Conservation (phyloP, 192 early-diverging fungal species). For the Martensiomyces pterosporus region DNA sequence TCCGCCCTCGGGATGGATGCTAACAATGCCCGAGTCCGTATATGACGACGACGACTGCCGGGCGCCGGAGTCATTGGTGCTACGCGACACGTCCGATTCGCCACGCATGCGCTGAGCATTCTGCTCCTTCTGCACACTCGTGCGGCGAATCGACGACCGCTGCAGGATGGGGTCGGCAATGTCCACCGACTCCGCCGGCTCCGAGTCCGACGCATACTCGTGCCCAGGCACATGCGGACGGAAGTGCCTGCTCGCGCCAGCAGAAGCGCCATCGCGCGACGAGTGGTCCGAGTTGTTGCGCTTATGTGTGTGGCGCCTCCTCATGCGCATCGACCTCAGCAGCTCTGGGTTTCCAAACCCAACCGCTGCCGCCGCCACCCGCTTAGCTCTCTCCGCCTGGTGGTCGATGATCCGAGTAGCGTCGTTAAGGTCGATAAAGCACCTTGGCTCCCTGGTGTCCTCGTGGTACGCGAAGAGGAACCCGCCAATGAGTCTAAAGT, state of each 20-base stretch:
- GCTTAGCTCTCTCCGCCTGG: conserved; percentile 5
- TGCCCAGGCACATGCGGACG: conserved; percentile 18
- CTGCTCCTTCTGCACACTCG: conserved; percentile 2
- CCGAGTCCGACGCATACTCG: conserved; percentile 47
- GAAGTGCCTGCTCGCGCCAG: background rate
- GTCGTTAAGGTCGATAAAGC: conserved; percentile 51
- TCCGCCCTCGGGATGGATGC: conserved; percentile 9
- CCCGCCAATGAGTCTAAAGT: conserved; percentile 49
- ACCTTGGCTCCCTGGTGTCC: conserved; percentile 41
- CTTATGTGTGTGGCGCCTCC: conserved; percentile 36
- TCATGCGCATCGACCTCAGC: conserved; percentile 19
- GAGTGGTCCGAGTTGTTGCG: conserved; percentile 48
- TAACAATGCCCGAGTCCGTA: conserved; percentile 41
- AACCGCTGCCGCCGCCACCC: background rate
- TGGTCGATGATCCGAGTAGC: conserved; percentile 45
- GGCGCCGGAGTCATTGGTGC: background rate
- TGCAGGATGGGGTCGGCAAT: conserved; percentile 38
- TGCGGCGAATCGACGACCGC: conserved; percentile 24
- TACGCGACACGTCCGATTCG: background rate
- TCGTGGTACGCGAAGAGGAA: conserved; percentile 54
- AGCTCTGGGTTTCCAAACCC: conserved; percentile 16
- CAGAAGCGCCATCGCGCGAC: conserved; percentile 22
- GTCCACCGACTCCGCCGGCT: conserved; percentile 37
- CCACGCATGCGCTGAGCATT: background rate
- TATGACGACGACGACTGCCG: background rate